A percentile compares a stretch with the other conserved stretches of the same genome.
These are phyloP conservation scores for Chaetomiaceae sp. DNA, from an alignment of 2,329 filamentous ascomycete genomes.

Conservation along the genomic window DNA sequence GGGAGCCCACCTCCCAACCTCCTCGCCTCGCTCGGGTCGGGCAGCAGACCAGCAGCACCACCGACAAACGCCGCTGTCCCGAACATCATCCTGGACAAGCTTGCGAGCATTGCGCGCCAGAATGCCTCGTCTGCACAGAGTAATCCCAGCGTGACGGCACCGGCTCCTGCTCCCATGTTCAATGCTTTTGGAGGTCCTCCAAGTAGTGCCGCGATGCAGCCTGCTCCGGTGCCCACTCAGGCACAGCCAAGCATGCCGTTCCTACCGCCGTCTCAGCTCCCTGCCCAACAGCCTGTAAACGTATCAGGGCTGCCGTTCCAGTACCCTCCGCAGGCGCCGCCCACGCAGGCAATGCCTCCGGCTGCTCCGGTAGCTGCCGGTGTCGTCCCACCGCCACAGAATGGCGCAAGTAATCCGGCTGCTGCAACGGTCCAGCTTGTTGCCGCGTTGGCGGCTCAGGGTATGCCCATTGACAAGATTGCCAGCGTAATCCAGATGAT, in stretches of 20 bases:
- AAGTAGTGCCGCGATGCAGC: slow-evolving; percentile 27
- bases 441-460: slow-evolving; percentile 69
- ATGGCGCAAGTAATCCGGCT: slow-evolving; percentile 34
- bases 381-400: slow-evolving; percentile 25
- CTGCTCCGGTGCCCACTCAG: slow-evolving; percentile 19
- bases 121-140: slow-evolving; percentile 50
- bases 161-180: slow-evolving; percentile 33
- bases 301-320: slow-evolving; percentile 36
- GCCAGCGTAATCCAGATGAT: slow-evolving; percentile 54
- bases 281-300: slow-evolving; percentile 55
- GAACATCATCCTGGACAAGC: slow-evolving; percentile 73
- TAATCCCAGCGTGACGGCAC: slow-evolving; percentile 39
- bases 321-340: slow-evolving; percentile 29
- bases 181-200: slow-evolving; percentile 19
- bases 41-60: slow-evolving; percentile 27
- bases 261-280: slow-evolving; percentile 37
- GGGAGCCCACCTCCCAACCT: slow-evolving; percentile 52
- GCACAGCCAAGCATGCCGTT: slow-evolving; percentile 26
- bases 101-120: slow-evolving; percentile 76
- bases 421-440: slow-evolving; percentile 59
- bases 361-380: slow-evolving; percentile 27
- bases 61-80: slow-evolving; percentile 34
- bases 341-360: slow-evolving; percentile 1
- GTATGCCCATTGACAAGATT: slow-evolving; percentile 73
- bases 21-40: slow-evolving; percentile 34